Conservation (phyloP, 331 rosid species). For the Phaseolus coccineus region DNA sequence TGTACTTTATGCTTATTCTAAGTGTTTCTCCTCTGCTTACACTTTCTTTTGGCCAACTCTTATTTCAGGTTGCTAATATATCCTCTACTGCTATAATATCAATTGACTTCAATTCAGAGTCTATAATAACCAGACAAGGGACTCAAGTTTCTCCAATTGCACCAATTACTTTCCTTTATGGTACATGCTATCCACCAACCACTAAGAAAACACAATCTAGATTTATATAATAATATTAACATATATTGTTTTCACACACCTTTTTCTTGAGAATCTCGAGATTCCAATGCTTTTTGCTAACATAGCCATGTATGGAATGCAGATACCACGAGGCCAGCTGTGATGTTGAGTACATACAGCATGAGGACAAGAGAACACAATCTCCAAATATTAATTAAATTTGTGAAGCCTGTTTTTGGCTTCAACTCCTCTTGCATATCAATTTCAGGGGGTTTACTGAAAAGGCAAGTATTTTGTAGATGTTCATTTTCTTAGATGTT, state of each 20-base stretch:
- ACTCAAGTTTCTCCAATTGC: conserved; percentile 75
- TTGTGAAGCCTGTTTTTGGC: conserved; percentile 78
- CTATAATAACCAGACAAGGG: conserved; percentile 76
- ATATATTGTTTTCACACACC: not conserved
- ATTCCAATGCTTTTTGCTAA: conserved; percentile 27
- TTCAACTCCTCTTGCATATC: conserved; percentile 80
- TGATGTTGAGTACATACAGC: conserved; percentile 78
- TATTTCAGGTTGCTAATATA: conserved; percentile 67
- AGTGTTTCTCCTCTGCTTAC: conserved; percentile 40
- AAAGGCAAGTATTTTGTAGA: conserved; percentile 61
- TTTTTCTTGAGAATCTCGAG: not conserved
- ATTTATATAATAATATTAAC: conserved; percentile 27
- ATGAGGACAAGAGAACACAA: conserved; percentile 70
- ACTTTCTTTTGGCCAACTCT: conserved; percentile 29
- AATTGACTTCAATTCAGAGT: conserved; percentile 62
- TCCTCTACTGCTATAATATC: conserved; percentile 68
- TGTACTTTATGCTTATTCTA: conserved; percentile 18
- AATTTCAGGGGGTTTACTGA: conserved; percentile 71
- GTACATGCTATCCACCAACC: conserved; percentile 51
- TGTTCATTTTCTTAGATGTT: conserved; percentile 21
- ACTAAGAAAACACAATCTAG: conserved; percentile 14
- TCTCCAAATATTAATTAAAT: conserved; percentile 61
- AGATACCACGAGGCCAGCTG: conserved; percentile 81
- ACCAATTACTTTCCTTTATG: conserved; percentile 84
- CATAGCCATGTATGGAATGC: conserved; percentile 46